A percentile compares a stretch with the other conserved stretches of the same genome.
Evolutionary conservation across 805 yeast species (phyloP).

Genomic region (Zygoascus biomembranicola): DNA sequence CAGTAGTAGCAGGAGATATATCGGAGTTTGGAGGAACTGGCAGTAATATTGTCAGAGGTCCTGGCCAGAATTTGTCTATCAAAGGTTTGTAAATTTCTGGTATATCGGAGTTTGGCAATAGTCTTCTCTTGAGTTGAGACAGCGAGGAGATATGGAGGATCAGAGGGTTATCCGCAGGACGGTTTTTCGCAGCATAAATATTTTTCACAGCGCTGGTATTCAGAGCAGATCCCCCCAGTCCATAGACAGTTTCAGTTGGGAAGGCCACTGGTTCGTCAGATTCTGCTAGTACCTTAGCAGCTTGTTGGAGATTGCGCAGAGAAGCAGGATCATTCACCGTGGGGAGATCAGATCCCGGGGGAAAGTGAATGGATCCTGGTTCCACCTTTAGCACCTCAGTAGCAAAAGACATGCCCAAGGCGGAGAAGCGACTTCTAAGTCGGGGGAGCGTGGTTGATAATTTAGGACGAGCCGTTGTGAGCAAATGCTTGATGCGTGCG

Average conservation of each 20-base stretch:
- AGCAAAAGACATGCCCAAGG: background rate
- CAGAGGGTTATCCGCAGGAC: slow-evolving; percentile 94
- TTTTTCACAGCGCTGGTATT: slow-evolving; percentile 62
- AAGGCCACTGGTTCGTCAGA: slow-evolving; percentile 70
- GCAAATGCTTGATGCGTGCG: too few relatives aligned
- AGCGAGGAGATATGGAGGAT: slow-evolving; percentile 81
- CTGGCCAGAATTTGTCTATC: slow-evolving; percentile 82
- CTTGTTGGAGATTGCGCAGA: slow-evolving; percentile 41
- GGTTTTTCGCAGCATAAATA: slow-evolving; percentile 80
- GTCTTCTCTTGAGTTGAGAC: slow-evolving; percentile 55
- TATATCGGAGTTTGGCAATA: slow-evolving; percentile 37
- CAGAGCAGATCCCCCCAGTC: slow-evolving; percentile 83
- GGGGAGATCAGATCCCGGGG: slow-evolving; percentile 22
- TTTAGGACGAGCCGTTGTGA: too few relatives aligned
- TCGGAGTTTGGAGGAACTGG: slow-evolving; percentile 36
- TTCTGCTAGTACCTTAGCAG: slow-evolving; percentile 46
- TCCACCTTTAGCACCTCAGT: slow-evolving; percentile 7
- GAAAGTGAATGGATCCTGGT: slow-evolving; percentile 1
- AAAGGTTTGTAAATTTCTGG: slow-evolving; percentile 64
- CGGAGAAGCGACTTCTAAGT: background rate
- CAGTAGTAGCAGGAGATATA: slow-evolving; percentile 72
- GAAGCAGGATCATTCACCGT: slow-evolving; percentile 42
- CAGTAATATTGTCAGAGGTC: slow-evolving; percentile 81
- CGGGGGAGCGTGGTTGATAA: background rate
- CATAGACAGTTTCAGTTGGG: slow-evolving; percentile 97